Evolutionary conservation across 371 early-diverging fungal genomes (phyloP).

Genomic region (Haplosporangium sp.): DNA sequence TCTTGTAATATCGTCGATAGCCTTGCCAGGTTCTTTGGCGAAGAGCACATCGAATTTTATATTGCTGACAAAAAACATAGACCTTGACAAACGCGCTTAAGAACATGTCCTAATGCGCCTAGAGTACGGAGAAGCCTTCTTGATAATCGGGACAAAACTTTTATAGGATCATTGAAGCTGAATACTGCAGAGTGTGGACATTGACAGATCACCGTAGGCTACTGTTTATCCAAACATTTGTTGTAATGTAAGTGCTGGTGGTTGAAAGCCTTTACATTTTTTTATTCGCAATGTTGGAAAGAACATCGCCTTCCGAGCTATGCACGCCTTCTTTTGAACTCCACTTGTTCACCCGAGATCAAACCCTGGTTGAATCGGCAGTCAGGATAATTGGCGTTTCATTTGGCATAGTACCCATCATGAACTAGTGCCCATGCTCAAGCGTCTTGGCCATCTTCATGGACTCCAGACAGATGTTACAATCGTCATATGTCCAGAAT

Average conservation of each 20-base stretch:
- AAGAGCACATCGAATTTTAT: constrained; percentile 4
- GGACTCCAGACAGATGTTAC: constrained; percentile 10
- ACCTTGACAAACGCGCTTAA: too few species aligned
- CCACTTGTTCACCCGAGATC: background rate
- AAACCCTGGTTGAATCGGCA: constrained; percentile 16
- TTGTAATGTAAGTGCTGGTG: too few species aligned
- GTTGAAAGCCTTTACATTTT: background rate
- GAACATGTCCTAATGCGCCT: too few species aligned
- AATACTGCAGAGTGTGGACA: too few species aligned
- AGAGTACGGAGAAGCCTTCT: too few species aligned
- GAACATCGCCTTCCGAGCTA: background rate
- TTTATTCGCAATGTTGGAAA: background rate
- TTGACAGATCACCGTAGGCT: too few species aligned
- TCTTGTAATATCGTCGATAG: background rate
- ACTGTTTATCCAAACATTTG: too few species aligned
- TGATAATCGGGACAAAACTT: too few species aligned
- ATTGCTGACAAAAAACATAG: too few species aligned
- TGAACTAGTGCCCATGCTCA: constrained; percentile 15
- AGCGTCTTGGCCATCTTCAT: background rate
- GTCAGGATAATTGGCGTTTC: constrained; percentile 5
- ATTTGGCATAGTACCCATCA: background rate
- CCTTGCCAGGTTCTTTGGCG: constrained; percentile 2
- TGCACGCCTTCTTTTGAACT: background rate
- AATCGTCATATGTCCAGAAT: background rate
- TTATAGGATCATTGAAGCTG: too few species aligned